A percentile compares a stretch with the other conserved stretches of the same genome.
Conservation (phyloP, 805 yeast species). For the Lachancea quebecensis region DNA sequence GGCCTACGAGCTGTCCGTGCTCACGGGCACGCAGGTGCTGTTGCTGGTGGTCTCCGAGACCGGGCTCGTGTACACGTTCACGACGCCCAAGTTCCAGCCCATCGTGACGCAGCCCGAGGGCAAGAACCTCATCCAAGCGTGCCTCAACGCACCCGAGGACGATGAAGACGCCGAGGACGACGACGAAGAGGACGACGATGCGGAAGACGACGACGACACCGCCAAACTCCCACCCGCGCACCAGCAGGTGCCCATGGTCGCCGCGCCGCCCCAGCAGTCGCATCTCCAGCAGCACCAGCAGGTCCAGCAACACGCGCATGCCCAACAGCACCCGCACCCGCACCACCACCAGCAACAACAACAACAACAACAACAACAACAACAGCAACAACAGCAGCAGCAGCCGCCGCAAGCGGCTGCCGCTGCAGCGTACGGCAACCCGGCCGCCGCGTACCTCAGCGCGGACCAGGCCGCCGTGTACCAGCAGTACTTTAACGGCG, state of each 20-base stretch:
- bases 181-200: constrained; percentile 37
- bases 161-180: constrained; percentile 61
- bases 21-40: constrained; percentile 96
- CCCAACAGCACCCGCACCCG: constrained; percentile 29
- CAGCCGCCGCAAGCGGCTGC: constrained; percentile 14
- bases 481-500: constrained; percentile 55
- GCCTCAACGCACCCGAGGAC: constrained; percentile 94
- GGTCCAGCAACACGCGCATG: constrained; percentile 2
- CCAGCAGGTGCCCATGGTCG: neutral
- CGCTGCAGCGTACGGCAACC: constrained; percentile 9
- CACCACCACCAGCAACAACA: constrained; percentile 18
- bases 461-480: constrained; percentile 51
- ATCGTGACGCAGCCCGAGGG: constrained; percentile 97
- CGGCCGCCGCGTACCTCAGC: constrained; percentile 36
- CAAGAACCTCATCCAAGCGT: constrained; percentile 91
- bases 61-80: constrained; percentile 96
- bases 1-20: constrained; percentile 94
- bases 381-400: constrained; percentile 17
- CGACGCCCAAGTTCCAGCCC: constrained; percentile 98
- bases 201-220: constrained; percentile 24
- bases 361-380: constrained; percentile 16
- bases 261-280: neutral
- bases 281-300: constrained; percentile 2
- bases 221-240: neutral
- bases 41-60: constrained; percentile 94